These are phyloP conservation scores for Austroboletus eburneus DNA, from an alignment of 768 basidiomycete species.

Conservation along the genomic window DNA sequence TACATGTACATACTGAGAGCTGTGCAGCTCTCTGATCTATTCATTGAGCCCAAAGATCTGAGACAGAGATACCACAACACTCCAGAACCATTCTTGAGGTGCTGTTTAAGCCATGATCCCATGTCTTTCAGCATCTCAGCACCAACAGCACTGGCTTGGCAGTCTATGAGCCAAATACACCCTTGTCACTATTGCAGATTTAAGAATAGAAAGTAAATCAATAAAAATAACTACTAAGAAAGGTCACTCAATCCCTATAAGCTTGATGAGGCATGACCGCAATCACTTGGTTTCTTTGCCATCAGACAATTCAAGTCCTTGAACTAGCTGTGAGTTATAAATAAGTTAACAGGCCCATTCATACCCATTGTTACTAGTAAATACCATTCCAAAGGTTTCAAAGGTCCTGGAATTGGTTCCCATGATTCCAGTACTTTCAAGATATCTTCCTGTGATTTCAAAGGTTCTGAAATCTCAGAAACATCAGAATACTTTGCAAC, in stretches of 20 bases:
- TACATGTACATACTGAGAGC: conserved; percentile 26
- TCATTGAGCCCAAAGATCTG: no score
- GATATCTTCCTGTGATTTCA: no score
- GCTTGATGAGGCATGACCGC: conserved; percentile 32
- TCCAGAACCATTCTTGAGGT: conserved; percentile 13
- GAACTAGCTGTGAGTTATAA: background rate
- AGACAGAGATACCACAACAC: no score
- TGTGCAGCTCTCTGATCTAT: no score
- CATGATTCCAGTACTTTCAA: no score
- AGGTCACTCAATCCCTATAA: conserved; percentile 32
- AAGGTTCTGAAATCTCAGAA: no score
- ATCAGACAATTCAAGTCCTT: background rate
- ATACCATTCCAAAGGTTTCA: no score
- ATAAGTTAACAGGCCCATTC: no score
- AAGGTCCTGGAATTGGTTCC: no score
- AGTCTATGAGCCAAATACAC: conserved; percentile 34
- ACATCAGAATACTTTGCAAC: no score
- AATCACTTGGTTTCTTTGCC: conserved; percentile 14
- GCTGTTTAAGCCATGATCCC: conserved; percentile 30
- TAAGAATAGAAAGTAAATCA: no score
- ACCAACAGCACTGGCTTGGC: conserved; percentile 15
- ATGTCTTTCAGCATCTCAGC: background rate
- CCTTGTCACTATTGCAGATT: conserved; percentile 13
- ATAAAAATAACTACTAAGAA: conserved; percentile 38
- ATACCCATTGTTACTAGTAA: no score